Base-by-base conservation (phyloP, 192 early-diverging fungal genomes). In the Coemansia sp. region DNA sequence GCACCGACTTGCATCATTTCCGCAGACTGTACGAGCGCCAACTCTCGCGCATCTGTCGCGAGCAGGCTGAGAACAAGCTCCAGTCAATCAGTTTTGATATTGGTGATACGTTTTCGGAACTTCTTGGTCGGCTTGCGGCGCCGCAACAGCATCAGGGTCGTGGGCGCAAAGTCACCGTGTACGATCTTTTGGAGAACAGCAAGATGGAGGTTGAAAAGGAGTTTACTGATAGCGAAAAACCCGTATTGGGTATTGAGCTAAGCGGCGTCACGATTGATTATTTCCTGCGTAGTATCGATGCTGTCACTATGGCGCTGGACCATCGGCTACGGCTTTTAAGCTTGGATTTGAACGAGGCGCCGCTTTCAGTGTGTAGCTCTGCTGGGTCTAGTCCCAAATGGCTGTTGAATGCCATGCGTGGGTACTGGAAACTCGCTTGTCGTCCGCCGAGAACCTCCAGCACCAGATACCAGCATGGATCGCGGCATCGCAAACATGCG, bases 11-110 rank as follows among this genome's bases (percentile, higher is more conserved):
- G 59, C 67, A 80, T 29, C 40, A 63, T 31, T 80, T 71, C 59
- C 77, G 77, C 34, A 48, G 64, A 4, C 54, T 71, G 18, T 80
- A 80, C 62, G 77, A 74, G 72, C 64, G 72, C n/a, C 77, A 80
- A 54, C 45, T 80, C 17, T 64, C 65, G 45, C 68, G 77, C 16
- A 80, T 80, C 58, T 74, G 72, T 45, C 77, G 72, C 58, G 77
- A 80, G 65, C 77, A 80, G 57, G 77, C 77, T 7, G 77, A 80
- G 62, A 65, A 74, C 72, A 80, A 80, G 56, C 68, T 80, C 55
- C 63, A 71, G 65, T 74, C 77, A 6, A 71, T 74, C 42, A 71
- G 50, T 61, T 80, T 80, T 74, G 77, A 80, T 33, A 74, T 74
- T 17, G 77, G 72, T 52, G 72, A 80, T 25, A 71, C 77, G 5